phyloP scores from a whole-genome alignment of 306 rosid species.

The Vachellia collinsii region DNA sequence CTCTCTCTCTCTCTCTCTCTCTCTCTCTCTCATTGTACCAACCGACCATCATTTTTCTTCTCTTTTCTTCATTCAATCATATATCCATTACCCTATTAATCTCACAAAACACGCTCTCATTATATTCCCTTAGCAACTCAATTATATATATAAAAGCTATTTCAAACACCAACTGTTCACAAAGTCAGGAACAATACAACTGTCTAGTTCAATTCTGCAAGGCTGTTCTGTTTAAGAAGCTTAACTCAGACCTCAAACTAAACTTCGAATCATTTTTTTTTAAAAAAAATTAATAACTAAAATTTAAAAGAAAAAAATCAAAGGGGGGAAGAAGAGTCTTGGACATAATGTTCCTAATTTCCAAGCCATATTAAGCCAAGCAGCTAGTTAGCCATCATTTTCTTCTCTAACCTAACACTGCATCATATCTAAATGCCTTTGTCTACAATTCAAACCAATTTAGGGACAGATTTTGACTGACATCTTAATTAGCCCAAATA shows the following conservation, averaged over 20 bases:
- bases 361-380: not conserved
- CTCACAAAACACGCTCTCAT: not conserved
- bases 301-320: not conserved
- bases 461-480: conserved; percentile 29
- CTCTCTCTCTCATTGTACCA: not conserved
- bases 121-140: not conserved
- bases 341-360: not conserved
- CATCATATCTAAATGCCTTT: conserved; percentile 17
- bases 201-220: not conserved
- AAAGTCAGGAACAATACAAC: not conserved
- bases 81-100: not conserved
- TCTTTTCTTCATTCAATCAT: not conserved
- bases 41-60: conserved; percentile 19
- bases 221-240: not conserved
- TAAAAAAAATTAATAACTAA: not conserved
- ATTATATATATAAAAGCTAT: too few relatives aligned
- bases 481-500: conserved; percentile 18
- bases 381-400: not conserved
- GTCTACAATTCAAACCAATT: conserved; percentile 13
- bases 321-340: not conserved
- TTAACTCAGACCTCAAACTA: not conserved
- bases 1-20: too few relatives aligned
- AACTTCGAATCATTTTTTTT: not conserved
- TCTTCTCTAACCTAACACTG: conserved; percentile 5
- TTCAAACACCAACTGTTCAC: not conserved